Evolutionary conservation across 495 filamentous ascomycete species (phyloP), one percentile per base, ranked within the genome.

Genomic region (Pyronema omphalodes): DNA sequence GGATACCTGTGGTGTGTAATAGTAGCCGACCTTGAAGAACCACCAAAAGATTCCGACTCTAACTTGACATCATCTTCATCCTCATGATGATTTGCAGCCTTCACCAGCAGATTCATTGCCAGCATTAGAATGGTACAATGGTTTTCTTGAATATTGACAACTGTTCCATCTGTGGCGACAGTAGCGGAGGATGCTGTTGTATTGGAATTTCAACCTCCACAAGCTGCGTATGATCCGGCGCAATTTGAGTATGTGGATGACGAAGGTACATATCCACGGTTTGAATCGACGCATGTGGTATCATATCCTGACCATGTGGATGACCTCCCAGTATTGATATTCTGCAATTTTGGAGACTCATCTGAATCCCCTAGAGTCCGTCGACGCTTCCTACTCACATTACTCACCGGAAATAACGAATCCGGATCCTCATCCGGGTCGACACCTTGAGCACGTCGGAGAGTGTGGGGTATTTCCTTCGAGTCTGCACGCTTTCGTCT

Each of bases 401-500:
- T 17, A 6, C 6, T 43, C 39, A 3, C 2, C 12, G 39, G 6
- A 1, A 43, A 6, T 11, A n/a, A 51, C 3, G 54, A 60, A n/a
- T 63, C 62, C 34, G 61, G 57, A 15, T 55, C 51, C 36, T 64
- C 61, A 14, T 63, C 45, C 11, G 19, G n/a, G 18, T 65, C 58
- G 43, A 72, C 70, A 0, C 73, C 73, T 53, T 73, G 73, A 53
- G 74, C 74, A 47, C 74, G 73, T 37, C 78, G 74, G 3, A 68
- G 55, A 29, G 66, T 66, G 9, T 67, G 63, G 3, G 19, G 52
- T 15, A 62, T 40, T 2, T 82, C 78, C 34, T 65, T 64, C 23
- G 75, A 79, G 54, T 87, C 82, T 49, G 74, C 71, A 71, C 93
- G 93, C 78, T 95, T 96, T 59, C 91, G 77, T 44, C 89, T 75